phyloP scores from a whole-genome alignment of 2,329 filamentous ascomycete genomes.

The Aschersonia sp. region DNA sequence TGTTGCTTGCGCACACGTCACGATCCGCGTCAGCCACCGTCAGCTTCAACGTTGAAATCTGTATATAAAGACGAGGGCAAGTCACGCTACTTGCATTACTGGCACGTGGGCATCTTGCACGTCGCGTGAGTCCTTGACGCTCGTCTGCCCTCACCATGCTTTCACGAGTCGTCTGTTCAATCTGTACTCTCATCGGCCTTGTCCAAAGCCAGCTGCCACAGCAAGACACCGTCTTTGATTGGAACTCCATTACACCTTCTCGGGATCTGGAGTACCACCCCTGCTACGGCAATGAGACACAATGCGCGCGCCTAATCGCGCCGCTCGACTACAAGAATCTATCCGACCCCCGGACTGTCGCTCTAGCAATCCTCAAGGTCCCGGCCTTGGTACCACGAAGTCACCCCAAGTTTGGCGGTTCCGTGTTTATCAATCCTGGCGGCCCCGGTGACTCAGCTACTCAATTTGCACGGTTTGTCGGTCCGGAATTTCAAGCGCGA shows the following conservation, averaged over 20 bases:
- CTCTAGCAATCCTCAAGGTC: constrained; percentile 22
- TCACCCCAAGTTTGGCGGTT: constrained; percentile 19
- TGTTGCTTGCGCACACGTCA: too few species aligned
- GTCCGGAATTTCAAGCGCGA: constrained; percentile 12
- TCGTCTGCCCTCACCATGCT: too few species aligned
- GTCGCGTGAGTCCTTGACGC: too few species aligned
- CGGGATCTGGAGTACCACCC: constrained; percentile 10
- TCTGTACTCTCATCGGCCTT: too few species aligned
- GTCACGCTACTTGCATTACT: too few species aligned
- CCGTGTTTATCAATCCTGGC: constrained; percentile 23
- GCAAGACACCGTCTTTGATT: constrained; percentile 2
- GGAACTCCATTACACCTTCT: constrained; percentile 6
- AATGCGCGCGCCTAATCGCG: constrained; percentile 26
- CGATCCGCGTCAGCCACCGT: too few species aligned
- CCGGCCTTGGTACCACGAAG: constrained; percentile 20
- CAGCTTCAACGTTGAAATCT: too few species aligned
- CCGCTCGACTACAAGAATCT: constrained; percentile 23
- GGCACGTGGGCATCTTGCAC: too few species aligned
- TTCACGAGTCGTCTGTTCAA: too few species aligned
- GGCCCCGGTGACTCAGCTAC: constrained; percentile 24
- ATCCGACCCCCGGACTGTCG: constrained; percentile 10
- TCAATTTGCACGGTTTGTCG: constrained; percentile 7
- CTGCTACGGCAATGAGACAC: constrained; percentile 18
- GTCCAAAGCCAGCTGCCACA: too few species aligned
- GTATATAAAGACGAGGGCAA: too few species aligned